Percentiles rank a stretch among this genome's conserved stretches.
phyloP scores from a whole-genome alignment of 495 filamentous ascomycete genomes.

The Neurospora sp. region DNA sequence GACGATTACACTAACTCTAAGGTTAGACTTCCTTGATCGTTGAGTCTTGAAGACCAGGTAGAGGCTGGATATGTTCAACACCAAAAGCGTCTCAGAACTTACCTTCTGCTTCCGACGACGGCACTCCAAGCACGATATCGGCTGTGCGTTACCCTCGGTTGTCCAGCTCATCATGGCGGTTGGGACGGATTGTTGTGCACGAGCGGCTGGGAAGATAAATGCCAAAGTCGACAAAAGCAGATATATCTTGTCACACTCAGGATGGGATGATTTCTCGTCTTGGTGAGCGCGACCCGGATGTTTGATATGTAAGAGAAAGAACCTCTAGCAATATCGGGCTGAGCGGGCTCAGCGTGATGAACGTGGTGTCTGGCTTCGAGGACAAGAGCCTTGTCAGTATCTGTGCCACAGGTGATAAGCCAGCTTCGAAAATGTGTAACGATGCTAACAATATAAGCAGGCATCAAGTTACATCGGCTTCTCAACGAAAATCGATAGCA shows the following conservation, averaged over 20 bases:
- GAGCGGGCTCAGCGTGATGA: not conserved
- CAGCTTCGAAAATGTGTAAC: not conserved
- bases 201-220: not conserved
- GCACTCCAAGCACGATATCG: conserved; percentile 28
- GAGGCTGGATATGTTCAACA: not conserved
- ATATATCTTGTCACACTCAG: not conserved
- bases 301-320: not conserved
- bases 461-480: not conserved
- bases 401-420: not conserved
- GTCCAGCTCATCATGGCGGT: not conserved
- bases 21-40: conserved; percentile 5
- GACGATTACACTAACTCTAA: conserved; percentile 26
- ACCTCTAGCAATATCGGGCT: not conserved
- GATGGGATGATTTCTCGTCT: conserved; percentile 1
- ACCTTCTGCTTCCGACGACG: conserved; percentile 36
- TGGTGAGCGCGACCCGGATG: not conserved
- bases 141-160: not conserved
- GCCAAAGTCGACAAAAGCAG: not conserved
- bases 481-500: not conserved
- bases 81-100: not conserved
- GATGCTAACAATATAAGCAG: not conserved
- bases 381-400: not conserved
- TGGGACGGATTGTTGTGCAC: not conserved
- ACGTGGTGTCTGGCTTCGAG: not conserved
- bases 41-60: not conserved